Evolutionary conservation across 1,284 basidiomycete species (phyloP).

Genomic region (Rhodotorula mucilaginosa): DNA sequence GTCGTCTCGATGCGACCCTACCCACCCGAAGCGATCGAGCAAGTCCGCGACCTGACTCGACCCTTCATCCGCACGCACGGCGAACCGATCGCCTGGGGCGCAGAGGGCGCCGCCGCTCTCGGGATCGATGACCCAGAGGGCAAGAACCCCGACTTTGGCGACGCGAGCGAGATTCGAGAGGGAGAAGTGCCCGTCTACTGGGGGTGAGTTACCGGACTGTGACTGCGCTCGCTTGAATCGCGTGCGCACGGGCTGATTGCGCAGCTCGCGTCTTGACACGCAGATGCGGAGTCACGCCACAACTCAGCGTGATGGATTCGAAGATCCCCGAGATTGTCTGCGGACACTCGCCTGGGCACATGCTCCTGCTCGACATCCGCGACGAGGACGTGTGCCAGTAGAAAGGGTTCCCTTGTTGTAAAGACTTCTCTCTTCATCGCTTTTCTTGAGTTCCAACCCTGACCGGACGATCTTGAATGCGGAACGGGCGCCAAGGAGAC

Average conservation of each 20-base stretch:
- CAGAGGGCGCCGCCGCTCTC: slow-evolving; percentile 40
- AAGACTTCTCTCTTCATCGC: too few relatives aligned
- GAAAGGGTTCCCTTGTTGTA: background rate
- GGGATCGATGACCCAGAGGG: slow-evolving; percentile 44
- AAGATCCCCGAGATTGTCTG: slow-evolving; percentile 39
- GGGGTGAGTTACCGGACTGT: slow-evolving; percentile 21
- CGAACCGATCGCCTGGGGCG: slow-evolving; percentile 46
- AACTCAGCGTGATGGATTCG: slow-evolving; percentile 42
- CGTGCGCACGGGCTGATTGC: background rate
- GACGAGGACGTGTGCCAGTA: slow-evolving; percentile 21
- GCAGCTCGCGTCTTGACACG: too few relatives aligned
- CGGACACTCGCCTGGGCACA: slow-evolving; percentile 46
- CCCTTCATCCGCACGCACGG: slow-evolving; percentile 45
- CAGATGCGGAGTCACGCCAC: slow-evolving; percentile 30
- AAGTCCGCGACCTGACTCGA: slow-evolving; percentile 41
- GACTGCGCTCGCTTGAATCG: background rate
- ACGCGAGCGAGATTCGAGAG: slow-evolving; percentile 29
- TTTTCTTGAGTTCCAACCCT: too few relatives aligned
- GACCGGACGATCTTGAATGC: too few relatives aligned
- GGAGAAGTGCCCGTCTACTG: slow-evolving; percentile 48
- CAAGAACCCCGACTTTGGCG: slow-evolving; percentile 43
- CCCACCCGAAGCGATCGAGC: slow-evolving; percentile 29
- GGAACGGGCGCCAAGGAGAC: too few relatives aligned
- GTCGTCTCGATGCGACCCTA: slow-evolving; percentile 49
- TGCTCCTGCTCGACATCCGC: slow-evolving; percentile 43